phyloP scores from a whole-genome alignment of 1,284 basidiomycete species.

The Porodaedalea pini region DNA sequence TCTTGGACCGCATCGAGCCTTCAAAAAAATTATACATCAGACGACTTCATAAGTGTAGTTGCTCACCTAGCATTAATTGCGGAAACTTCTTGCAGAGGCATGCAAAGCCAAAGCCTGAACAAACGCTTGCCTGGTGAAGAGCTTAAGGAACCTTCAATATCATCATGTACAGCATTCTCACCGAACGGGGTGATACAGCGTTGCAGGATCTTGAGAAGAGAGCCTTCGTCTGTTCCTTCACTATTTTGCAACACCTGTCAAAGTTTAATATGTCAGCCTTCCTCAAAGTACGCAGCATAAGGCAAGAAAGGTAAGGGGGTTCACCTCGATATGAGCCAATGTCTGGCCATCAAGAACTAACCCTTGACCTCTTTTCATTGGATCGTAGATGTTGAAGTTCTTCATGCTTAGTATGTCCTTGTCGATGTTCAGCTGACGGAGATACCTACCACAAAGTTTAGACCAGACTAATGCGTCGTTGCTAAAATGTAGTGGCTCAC shows the following conservation, averaged over 20 bases:
- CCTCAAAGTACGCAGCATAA: no score
- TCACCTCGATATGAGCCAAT: conserved; percentile 90
- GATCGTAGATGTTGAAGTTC: conserved; percentile 96
- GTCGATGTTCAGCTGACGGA: conserved; percentile 89
- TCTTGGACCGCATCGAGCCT: conserved; percentile 92
- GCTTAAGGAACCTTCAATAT: neutral
- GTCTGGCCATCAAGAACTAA: conserved; percentile 91
- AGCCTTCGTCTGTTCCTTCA: conserved; percentile 88
- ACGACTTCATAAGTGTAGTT: conserved; percentile 10
- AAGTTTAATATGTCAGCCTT: neutral
- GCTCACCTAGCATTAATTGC: conserved; percentile 84
- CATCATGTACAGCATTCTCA: conserved; percentile 32
- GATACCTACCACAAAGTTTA: conserved; percentile 53
- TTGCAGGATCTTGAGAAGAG: conserved; percentile 78
- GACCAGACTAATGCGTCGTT: neutral
- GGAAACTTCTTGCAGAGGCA: conserved; percentile 74
- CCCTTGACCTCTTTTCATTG: conserved; percentile 81
- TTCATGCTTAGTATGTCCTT: conserved; percentile 89
- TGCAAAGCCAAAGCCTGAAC: conserved; percentile 92
- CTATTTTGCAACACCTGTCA: conserved; percentile 79
- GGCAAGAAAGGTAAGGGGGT: no score
- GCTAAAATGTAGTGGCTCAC: conserved; percentile 34
- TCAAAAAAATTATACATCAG: conserved; percentile 11
- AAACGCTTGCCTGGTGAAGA: conserved; percentile 71
- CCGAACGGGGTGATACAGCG: conserved; percentile 89